These are phyloP conservation scores for Tylopilus vinaceipallidus DNA, from an alignment of 768 basidiomycete genomes.

Conservation along the genomic window DNA sequence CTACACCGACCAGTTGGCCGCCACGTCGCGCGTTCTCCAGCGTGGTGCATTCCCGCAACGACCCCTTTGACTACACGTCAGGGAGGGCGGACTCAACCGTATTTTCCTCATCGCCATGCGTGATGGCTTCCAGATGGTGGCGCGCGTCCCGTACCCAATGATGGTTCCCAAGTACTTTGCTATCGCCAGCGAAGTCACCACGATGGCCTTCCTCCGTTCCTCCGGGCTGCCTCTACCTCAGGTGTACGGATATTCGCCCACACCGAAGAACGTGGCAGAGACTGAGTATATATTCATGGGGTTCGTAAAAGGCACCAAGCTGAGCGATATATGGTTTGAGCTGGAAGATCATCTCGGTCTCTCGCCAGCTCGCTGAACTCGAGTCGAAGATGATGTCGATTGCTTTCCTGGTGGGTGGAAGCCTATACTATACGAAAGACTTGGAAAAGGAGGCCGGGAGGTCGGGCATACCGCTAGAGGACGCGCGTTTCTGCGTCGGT, in stretches of 20 bases:
- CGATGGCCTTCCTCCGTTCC: neutral
- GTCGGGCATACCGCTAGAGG: neutral
- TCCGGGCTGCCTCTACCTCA: neutral
- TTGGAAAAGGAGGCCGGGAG: neutral
- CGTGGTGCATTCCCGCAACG: conserved; percentile 20
- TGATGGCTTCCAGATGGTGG: conserved; percentile 18
- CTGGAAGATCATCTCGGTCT: neutral
- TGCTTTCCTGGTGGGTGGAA: conserved; percentile 1
- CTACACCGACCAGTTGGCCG: neutral
- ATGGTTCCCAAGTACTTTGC: conserved; percentile 1
- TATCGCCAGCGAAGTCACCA: conserved; percentile 6
- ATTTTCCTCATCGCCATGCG: conserved; percentile 31
- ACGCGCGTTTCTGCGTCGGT: neutral
- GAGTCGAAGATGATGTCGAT: conserved; percentile 6
- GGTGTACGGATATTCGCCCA: neutral
- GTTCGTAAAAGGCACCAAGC: neutral
- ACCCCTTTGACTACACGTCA: conserved; percentile 43
- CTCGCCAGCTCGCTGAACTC: neutral
- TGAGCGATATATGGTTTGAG: neutral
- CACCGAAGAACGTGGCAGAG: too few species aligned
- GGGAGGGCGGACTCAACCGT: conserved; percentile 37
- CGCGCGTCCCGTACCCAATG: neutral
- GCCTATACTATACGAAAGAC: neutral
- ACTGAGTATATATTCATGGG: conserved; percentile 5
- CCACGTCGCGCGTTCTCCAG: neutral